These are phyloP conservation scores for Gossypium longicalyx DNA, from an alignment of 345 rosid genomes.

Conservation along the genomic window DNA sequence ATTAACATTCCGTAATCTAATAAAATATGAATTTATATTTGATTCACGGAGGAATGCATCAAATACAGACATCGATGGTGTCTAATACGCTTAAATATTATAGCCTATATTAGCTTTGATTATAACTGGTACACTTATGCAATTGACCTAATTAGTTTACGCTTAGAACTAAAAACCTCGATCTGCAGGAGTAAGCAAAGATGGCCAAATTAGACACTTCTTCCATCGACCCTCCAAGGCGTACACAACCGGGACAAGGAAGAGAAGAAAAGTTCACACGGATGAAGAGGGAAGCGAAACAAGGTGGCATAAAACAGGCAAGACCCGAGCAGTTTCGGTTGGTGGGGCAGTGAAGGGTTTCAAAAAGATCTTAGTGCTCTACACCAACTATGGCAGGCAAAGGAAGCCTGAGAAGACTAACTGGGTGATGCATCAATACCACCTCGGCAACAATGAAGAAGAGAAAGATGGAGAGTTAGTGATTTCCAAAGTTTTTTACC, in stretches of 20 bases:
- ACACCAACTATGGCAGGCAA: constrained; percentile 84
- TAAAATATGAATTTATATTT: no score
- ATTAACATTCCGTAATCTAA: not conserved
- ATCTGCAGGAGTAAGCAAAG: constrained; percentile 65
- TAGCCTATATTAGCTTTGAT: no score
- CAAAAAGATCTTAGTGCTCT: constrained; percentile 83
- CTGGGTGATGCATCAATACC: constrained; percentile 99
- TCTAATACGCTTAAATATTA: no score
- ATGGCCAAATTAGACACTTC: constrained; percentile 85
- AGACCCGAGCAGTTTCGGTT: constrained; percentile 59
- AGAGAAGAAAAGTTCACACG: constrained; percentile 70
- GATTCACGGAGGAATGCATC: no score
- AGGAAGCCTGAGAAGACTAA: constrained; percentile 83
- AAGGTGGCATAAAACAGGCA: constrained; percentile 96
- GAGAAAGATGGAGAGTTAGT: constrained; percentile 89
- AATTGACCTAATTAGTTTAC: not conserved
- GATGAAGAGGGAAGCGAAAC: constrained; percentile 75
- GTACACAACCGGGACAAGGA: constrained; percentile 87
- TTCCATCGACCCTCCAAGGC: constrained; percentile 94
- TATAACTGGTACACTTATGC: no score
- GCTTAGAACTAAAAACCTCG: not conserved
- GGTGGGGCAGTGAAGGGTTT: constrained; percentile 56
- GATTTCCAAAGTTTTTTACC: constrained; percentile 83
- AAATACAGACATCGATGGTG: no score
- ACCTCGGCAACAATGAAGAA: constrained; percentile 71